phyloP scores from a whole-genome alignment of 495 filamentous ascomycete species.

The Penicillium roqueforti region DNA sequence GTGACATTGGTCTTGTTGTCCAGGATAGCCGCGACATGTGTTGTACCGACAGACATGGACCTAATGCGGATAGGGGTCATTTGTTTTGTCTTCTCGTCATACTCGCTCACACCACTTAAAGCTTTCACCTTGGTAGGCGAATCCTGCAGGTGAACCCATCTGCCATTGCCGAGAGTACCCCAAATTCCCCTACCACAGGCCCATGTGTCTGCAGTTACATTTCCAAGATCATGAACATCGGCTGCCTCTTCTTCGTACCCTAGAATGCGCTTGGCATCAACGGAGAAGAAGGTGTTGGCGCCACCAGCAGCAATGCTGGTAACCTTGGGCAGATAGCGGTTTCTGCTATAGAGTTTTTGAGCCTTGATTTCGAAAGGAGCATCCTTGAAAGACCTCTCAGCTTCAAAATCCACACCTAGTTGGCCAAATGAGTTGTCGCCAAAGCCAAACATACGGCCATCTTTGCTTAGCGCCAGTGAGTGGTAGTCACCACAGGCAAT shows the following conservation, averaged over 20 bases:
- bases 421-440: conserved; percentile 89
- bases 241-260: conserved; percentile 41
- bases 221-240: conserved; percentile 42
- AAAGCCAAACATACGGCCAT: conserved; percentile 79
- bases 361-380: conserved; percentile 64
- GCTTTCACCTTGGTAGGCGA: conserved; percentile 76
- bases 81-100: conserved; percentile 63
- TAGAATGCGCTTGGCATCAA: conserved; percentile 65
- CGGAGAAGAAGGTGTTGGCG: conserved; percentile 75
- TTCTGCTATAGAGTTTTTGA: conserved; percentile 64
- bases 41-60: conserved; percentile 66
- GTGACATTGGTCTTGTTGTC: conserved; percentile 65
- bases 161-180: conserved; percentile 78
- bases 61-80: conserved; percentile 73
- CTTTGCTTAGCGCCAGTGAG: conserved; percentile 67
- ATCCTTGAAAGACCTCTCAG: conserved; percentile 59
- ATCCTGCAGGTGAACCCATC: conserved; percentile 84
- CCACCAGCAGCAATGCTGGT: conserved; percentile 82
- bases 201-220: conserved; percentile 71
- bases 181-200: conserved; percentile 80
- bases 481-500: conserved; percentile 87
- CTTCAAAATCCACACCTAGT: conserved; percentile 67
- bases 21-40: conserved; percentile 76
- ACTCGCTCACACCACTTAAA: conserved; percentile 79
- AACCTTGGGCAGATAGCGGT: conserved; percentile 52